Evolutionary conservation across 2,329 filamentous ascomycete genomes (phyloP).

Genomic region (Fusarium pseudograminearum): DNA sequence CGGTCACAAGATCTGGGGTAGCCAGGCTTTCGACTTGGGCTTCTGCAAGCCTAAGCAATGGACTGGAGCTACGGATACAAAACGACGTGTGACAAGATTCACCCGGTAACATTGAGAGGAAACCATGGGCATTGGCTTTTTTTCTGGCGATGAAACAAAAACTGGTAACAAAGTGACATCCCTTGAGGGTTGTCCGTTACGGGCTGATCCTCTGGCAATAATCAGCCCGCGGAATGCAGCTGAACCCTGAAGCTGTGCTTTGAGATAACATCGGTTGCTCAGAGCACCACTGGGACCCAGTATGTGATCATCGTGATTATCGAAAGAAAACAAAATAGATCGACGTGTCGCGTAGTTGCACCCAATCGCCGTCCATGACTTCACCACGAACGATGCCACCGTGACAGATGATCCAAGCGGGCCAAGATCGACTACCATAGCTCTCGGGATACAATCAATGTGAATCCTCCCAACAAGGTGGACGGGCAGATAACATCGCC

Average conservation of each 20-base stretch:
- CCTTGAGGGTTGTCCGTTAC: constrained; percentile 6
- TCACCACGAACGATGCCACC: constrained; percentile 29
- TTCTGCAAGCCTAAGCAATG: constrained; percentile 29
- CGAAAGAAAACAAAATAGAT: constrained; percentile 43
- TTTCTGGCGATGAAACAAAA: constrained; percentile 7
- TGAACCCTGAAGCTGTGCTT: constrained; percentile 18
- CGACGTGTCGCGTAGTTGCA: constrained; percentile 27
- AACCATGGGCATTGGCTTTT: constrained; percentile 1
- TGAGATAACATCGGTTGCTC: constrained; percentile 31
- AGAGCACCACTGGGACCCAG: constrained; percentile 14
- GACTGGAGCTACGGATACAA: constrained; percentile 24
- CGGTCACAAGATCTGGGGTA: constrained; percentile 37
- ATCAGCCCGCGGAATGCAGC: constrained; percentile 6
- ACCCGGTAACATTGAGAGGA: neutral
- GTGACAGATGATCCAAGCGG: constrained; percentile 37
- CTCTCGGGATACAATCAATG: constrained; percentile 21
- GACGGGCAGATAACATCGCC: constrained; percentile 36
- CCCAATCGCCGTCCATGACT: constrained; percentile 30
- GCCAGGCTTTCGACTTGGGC: constrained; percentile 18
- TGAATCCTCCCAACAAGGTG: constrained; percentile 14
- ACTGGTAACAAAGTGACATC: constrained; percentile 3
- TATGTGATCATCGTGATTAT: constrained; percentile 8
- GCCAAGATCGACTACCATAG: constrained; percentile 42
- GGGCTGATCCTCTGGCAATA: constrained; percentile 17
- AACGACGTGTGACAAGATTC: constrained; percentile 22